Evolutionary conservation across 192 early-diverging fungal species (phyloP), one percentile per base, ranked within the genome.

Genomic region (Rhizophlyctis rosea): DNA sequence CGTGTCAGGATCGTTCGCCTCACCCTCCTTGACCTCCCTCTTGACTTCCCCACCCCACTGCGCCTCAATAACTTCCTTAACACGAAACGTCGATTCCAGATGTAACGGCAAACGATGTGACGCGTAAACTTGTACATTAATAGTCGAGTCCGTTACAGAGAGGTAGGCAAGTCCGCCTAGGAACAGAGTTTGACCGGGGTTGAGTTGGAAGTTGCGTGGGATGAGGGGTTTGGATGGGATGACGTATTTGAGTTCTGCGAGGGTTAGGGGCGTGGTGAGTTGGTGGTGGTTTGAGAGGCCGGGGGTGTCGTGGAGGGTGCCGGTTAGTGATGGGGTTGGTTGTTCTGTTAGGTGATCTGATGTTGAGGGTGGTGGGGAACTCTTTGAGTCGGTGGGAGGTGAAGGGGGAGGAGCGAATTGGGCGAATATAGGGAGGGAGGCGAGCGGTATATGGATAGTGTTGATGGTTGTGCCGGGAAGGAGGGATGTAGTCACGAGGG

Each of bases 401-500:
- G 39, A 13, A 14, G 36, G 50, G 47, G 27, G 29, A 5, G 18
- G 23, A n/a, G 56, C 29, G n/a, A 32, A 34, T 3, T 27, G 23
- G 21, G 30, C 34, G 1, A 29, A 61, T 54, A 47, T 3, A 34
- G 18, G 13, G 14, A 35, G 21, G 56, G 56, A 36, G 16, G 39
- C 7, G 9, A 90, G 59, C 0, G 86, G 87, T 18, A 89, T 74
- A 13, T 70, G 71, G 21, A 81, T 68, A 28, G 79, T 81, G 0
- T 80, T 86, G 54, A 88, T 79, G n/a, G 89, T 91, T 11, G 89
- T 91, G 11, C 89, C 89, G 23, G 88, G 89, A 44, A 87, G 60
- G 34, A 70, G 62, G 21, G 86, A 87, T 32, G 79, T 77, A 11
- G 86, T 80, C 5, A 84, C 80, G 21, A 70, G 73, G 13, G 71